A percentile compares a stretch with the other conserved stretches of the same genome.
Evolutionary conservation across 2,329 filamentous ascomycete genomes (phyloP).

Genomic region (Fusarium sp.): DNA sequence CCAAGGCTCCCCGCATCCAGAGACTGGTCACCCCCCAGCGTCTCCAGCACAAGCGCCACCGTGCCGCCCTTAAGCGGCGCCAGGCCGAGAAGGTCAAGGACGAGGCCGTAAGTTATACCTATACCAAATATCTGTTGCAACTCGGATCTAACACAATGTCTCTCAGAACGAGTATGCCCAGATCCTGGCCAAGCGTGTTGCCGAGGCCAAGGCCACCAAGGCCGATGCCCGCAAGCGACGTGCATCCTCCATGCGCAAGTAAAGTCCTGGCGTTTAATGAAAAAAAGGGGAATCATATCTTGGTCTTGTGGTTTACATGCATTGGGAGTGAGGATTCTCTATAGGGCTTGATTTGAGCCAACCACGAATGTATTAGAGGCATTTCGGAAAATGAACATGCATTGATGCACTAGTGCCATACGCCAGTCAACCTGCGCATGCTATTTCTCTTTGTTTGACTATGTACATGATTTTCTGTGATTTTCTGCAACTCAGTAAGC

Average conservation of each 20-base stretch:
- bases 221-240: constrained; percentile 96
- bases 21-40: constrained; percentile 99
- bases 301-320: constrained; percentile 60
- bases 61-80: constrained; percentile 97
- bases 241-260: constrained; percentile 95
- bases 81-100: constrained; percentile 98
- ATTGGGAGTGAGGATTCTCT: constrained; percentile 59
- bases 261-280: constrained; percentile 63
- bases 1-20: constrained; percentile 99
- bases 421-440: constrained; percentile 30
- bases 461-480: background rate
- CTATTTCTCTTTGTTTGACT: background rate
- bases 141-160: background rate
- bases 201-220: constrained; percentile 95
- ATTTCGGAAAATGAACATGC: constrained; percentile 56
- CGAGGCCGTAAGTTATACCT: constrained; percentile 84
- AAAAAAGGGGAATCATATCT: constrained; percentile 56
- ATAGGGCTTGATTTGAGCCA: constrained; percentile 51
- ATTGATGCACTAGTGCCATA: constrained; percentile 51
- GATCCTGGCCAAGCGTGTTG: constrained; percentile 96
- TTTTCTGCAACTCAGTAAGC: background rate
- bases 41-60: constrained; percentile 99
- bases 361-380: constrained; percentile 58
- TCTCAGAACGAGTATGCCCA: constrained; percentile 94
- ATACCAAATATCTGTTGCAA: fast-evolving